phyloP scores from a whole-genome alignment of 345 rosid genomes.

The Noccaea caerulescens region DNA sequence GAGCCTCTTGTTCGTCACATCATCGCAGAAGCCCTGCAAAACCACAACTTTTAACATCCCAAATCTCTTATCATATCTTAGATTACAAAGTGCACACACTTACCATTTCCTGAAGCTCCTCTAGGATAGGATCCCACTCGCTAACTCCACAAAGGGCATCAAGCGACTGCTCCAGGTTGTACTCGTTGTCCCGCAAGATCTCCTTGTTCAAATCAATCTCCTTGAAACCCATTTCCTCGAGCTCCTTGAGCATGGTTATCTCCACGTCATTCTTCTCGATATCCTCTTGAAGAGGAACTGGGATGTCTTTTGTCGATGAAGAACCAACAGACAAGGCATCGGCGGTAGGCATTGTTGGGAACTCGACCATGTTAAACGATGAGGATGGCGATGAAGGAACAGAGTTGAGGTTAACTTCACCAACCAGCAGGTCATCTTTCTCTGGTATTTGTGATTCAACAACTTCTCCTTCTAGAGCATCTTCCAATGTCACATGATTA shows the following conservation, averaged over 20 bases:
- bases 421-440: slow-evolving; percentile 49
- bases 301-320: slow-evolving; percentile 30
- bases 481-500: slow-evolving; percentile 9
- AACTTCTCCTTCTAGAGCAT: slow-evolving; percentile 36
- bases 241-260: slow-evolving; percentile 71
- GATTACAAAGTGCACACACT: slow-evolving; percentile 18
- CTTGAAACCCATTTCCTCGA: slow-evolving; percentile 94
- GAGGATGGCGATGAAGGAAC: slow-evolving; percentile 38
- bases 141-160: slow-evolving; percentile 77
- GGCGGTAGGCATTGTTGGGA: slow-evolving; percentile 40
- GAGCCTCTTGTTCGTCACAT: slow-evolving; percentile 78
- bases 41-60: not conserved
- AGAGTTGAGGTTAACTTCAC: slow-evolving; percentile 34
- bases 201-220: slow-evolving; percentile 87
- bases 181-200: slow-evolving; percentile 71
- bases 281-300: slow-evolving; percentile 30
- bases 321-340: slow-evolving; percentile 31
- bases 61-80: not conserved
- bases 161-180: slow-evolving; percentile 73
- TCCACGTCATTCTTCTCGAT: slow-evolving; percentile 46
- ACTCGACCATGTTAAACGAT: slow-evolving; percentile 56
- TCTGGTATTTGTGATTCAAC: slow-evolving; percentile 49
- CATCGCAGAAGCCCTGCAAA: slow-evolving; percentile 79
- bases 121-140: slow-evolving; percentile 90
- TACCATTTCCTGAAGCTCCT: slow-evolving; percentile 92